Percentiles rank a stretch among this genome's conserved stretches.
phyloP scores from a whole-genome alignment of 352 stramenopile genomes.

The Albugo laibachii region DNA sequence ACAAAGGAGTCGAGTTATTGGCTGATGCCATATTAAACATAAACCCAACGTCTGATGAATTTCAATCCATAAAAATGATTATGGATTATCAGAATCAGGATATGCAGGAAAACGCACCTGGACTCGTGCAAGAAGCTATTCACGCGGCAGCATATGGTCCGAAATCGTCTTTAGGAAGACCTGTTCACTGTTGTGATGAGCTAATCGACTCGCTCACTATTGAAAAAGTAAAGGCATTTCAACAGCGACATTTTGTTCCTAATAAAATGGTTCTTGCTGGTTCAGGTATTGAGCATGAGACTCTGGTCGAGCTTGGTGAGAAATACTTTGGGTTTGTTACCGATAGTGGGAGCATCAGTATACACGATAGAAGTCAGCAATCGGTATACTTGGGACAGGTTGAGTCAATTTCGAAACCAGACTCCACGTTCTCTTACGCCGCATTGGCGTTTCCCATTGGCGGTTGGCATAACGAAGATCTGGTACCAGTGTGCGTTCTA shows the following conservation, averaged over 20 bases:
- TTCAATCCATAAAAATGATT: slow-evolving; percentile 85
- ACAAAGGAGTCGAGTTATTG: slow-evolving; percentile 79
- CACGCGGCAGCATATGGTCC: slow-evolving; percentile 74
- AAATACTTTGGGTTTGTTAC: slow-evolving; percentile 72
- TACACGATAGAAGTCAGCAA: slow-evolving; percentile 8
- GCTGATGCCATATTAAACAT: slow-evolving; percentile 75
- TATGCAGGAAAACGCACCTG: slow-evolving; percentile 68
- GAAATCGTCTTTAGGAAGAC: slow-evolving; percentile 47
- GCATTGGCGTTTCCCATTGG: slow-evolving; percentile 91
- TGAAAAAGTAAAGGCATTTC: slow-evolving; percentile 55
- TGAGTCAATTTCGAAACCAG: slow-evolving; percentile 33
- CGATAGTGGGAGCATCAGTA: neutral
- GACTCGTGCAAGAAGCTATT: slow-evolving; percentile 70
- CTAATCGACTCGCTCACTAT: slow-evolving; percentile 54
- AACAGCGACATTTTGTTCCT: slow-evolving; percentile 61
- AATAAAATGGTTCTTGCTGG: slow-evolving; percentile 83
- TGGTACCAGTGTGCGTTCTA: slow-evolving; percentile 93
- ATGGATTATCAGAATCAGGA: slow-evolving; percentile 90
- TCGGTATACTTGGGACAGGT: slow-evolving; percentile 46
- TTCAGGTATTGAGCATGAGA: slow-evolving; percentile 89
- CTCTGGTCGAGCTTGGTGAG: slow-evolving; percentile 79
- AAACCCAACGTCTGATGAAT: slow-evolving; percentile 57
- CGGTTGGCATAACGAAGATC: slow-evolving; percentile 91
- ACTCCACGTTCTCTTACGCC: slow-evolving; percentile 79
- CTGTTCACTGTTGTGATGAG: slow-evolving; percentile 60